These are phyloP conservation scores for Triadica sebifera DNA, from an alignment of 345 rosid species.

Conservation along the genomic window DNA sequence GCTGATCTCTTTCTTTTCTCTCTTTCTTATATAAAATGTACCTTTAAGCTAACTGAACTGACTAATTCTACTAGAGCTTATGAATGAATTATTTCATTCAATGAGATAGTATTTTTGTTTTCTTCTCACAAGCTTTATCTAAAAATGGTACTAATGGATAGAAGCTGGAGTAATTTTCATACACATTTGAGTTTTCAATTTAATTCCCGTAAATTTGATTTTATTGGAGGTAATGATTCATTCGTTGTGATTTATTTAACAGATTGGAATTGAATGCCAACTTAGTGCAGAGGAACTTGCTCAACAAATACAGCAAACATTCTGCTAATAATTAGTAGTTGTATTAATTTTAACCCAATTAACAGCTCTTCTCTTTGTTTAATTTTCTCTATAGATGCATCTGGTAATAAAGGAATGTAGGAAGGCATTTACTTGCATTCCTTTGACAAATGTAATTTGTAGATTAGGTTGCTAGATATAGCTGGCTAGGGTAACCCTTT, in stretches of 20 bases:
- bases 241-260: constrained; percentile 14
- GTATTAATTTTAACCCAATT: background rate
- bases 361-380: background rate
- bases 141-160: background rate
- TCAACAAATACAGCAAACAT: constrained; percentile 81
- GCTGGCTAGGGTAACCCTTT: background rate
- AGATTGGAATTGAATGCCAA: constrained; percentile 97
- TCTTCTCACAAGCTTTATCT: background rate
- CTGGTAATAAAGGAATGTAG: constrained; percentile 4
- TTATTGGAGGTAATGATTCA: constrained; percentile 6
- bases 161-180: background rate
- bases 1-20: background rate
- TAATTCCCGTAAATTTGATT: background rate
- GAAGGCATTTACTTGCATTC: constrained; percentile 13
- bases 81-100: background rate
- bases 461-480: constrained; percentile 4
- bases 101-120: background rate
- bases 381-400: background rate
- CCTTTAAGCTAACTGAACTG: background rate
- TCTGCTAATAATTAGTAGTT: constrained; percentile 32
- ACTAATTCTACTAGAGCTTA: background rate
- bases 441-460: constrained; percentile 11
- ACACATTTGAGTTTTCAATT: background rate
- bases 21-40: background rate
- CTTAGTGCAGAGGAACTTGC: constrained; percentile 95